phyloP scores from a whole-genome alignment of 768 basidiomycete genomes.

The Rhizopogon vulgaris region DNA sequence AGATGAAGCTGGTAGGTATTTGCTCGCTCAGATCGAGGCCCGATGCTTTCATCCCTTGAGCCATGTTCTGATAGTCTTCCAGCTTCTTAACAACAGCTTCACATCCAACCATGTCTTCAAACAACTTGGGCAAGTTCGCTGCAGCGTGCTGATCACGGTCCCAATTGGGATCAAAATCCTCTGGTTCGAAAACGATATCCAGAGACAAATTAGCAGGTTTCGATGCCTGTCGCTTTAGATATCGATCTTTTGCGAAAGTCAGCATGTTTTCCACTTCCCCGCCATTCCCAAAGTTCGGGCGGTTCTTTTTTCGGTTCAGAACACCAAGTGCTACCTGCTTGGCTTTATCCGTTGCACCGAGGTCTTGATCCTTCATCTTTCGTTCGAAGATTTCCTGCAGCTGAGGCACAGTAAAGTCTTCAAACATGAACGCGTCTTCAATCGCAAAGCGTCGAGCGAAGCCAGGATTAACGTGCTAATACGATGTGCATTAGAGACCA shows the following conservation, averaged over 20 bases:
- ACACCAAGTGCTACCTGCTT: constrained; percentile 50
- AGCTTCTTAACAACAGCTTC: constrained; percentile 47
- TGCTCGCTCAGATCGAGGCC: constrained; percentile 40
- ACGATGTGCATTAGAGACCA: not conserved
- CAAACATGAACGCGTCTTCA: constrained; percentile 63
- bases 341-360: constrained; percentile 48
- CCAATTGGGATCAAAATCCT: constrained; percentile 59
- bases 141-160: constrained; percentile 43
- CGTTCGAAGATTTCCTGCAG: constrained; percentile 44
- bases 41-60: constrained; percentile 32
- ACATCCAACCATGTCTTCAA: constrained; percentile 58
- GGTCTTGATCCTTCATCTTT: constrained; percentile 54
- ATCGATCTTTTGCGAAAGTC: constrained; percentile 42
- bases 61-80: constrained; percentile 46
- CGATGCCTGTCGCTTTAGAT: constrained; percentile 32
- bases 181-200: constrained; percentile 30
- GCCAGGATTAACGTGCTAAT: constrained; percentile 65
- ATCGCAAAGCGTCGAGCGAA: constrained; percentile 61
- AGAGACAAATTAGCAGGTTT: constrained; percentile 12
- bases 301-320: constrained; percentile 28
- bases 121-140: constrained; percentile 47
- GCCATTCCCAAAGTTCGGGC: constrained; percentile 62
- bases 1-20: constrained; percentile 60
- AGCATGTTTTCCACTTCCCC: constrained; percentile 62
- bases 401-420: constrained; percentile 54